A percentile compares a stretch with the other conserved stretches of the same genome.
Conservation (phyloP, 116 monocot species). For the Posidonia oceanica region DNA sequence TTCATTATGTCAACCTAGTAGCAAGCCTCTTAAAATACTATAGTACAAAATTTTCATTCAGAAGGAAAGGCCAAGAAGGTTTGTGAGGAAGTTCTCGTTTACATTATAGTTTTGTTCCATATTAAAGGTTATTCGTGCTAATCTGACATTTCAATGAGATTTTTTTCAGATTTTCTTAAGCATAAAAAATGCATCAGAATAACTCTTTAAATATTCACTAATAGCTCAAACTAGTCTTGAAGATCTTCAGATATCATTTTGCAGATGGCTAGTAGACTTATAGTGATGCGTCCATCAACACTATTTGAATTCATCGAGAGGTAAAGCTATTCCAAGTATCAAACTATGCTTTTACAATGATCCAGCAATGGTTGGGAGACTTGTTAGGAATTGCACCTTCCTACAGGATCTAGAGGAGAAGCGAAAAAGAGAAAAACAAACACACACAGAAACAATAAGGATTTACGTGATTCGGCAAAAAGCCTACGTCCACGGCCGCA, state of each 20-base stretch:
- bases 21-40: too few relatives aligned
- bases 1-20: too few relatives aligned
- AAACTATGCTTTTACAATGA: background rate
- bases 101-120: background rate
- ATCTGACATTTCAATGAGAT: background rate
- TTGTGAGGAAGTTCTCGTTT: background rate
- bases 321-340: constrained; percentile 14
- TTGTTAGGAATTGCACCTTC: too few relatives aligned
- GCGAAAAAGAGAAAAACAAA: too few relatives aligned
- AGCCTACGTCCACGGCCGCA: too few relatives aligned
- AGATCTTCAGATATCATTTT: constrained; percentile 10
- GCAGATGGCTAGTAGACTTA: constrained; percentile 91
- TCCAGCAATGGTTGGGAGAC: too few relatives aligned
- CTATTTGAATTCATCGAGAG: constrained; percentile 72
- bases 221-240: background rate
- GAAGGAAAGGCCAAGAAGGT: constrained; percentile 80
- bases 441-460: too few relatives aligned
- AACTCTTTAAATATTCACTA: background rate
- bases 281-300: constrained; percentile 58
- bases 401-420: too few relatives aligned
- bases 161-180: background rate
- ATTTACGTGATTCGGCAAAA: too few relatives aligned
- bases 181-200: background rate
- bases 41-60: too few relatives aligned
- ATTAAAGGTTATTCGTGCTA: background rate